These are phyloP conservation scores for Debaryomyces hansenii DNA, from an alignment of 805 yeast species.

Conservation along the genomic window DNA sequence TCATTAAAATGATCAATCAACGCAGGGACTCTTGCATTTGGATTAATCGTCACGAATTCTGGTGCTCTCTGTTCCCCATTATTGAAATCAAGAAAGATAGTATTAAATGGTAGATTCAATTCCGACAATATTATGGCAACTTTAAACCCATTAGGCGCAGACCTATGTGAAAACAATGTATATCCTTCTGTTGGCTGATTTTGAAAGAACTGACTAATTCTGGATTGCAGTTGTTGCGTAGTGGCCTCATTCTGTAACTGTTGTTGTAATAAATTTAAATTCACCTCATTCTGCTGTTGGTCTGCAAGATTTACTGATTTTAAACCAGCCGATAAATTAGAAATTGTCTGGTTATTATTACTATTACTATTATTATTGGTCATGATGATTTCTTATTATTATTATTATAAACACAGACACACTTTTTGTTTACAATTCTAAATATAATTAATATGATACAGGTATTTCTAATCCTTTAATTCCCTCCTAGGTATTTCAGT, in stretches of 20 bases:
- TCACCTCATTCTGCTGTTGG: slow-evolving; percentile 43
- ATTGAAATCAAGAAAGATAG: slow-evolving; percentile 83
- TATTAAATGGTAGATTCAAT: slow-evolving; percentile 72
- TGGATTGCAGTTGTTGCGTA: slow-evolving; percentile 42
- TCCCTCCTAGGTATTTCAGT: too few species aligned
- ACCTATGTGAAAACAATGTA: slow-evolving; percentile 77
- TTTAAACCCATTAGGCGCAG: slow-evolving; percentile 95
- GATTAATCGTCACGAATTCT: slow-evolving; percentile 89
- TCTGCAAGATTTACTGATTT: slow-evolving; percentile 43
- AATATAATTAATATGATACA: too few species aligned
- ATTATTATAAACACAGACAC: not conserved
- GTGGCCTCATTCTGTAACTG: slow-evolving; percentile 45
- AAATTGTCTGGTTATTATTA: slow-evolving; percentile 28
- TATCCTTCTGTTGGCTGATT: slow-evolving; percentile 80
- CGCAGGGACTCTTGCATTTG: slow-evolving; percentile 95
- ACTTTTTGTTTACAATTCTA: too few species aligned
- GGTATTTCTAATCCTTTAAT: too few species aligned
- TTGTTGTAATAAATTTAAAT: slow-evolving; percentile 43
- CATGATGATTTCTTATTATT: not conserved
- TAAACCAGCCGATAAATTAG: slow-evolving; percentile 47
- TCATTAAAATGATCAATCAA: slow-evolving; percentile 83
- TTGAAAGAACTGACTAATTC: slow-evolving; percentile 70
- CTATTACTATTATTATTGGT: slow-evolving; percentile 7
- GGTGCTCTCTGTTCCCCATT: slow-evolving; percentile 92
- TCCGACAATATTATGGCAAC: slow-evolving; percentile 89